Conservation (phyloP, 2,329 filamentous ascomycete species). For the Monilinia fructigena region DNA sequence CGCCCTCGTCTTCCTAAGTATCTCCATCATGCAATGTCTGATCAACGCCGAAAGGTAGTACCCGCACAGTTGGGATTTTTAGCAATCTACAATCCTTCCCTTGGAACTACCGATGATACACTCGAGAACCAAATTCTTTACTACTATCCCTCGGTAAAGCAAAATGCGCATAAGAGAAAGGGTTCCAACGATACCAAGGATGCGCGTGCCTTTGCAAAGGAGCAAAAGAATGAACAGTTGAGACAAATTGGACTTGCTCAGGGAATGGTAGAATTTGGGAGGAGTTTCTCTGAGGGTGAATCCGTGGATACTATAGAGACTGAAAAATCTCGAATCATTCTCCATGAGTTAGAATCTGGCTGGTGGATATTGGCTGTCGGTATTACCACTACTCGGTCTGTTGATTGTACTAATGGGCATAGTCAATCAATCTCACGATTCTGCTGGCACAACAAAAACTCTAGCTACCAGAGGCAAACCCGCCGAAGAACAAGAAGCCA, state of each 20-base stretch:
- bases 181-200: slow-evolving; percentile 25
- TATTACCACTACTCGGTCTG: slow-evolving; percentile 26
- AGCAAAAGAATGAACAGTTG: slow-evolving; percentile 80
- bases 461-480: slow-evolving; percentile 36
- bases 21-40: slow-evolving; percentile 36
- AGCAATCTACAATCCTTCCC: slow-evolving; percentile 89
- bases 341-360: slow-evolving; percentile 81
- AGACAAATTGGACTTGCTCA: slow-evolving; percentile 94
- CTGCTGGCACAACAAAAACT: slow-evolving; percentile 56
- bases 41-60: slow-evolving; percentile 31
- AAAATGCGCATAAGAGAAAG: slow-evolving; percentile 18
- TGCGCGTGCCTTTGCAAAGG: slow-evolving; percentile 44
- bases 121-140: slow-evolving; percentile 86
- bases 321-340: slow-evolving; percentile 78
- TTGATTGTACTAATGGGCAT: slow-evolving; percentile 27
- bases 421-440: slow-evolving; percentile 81
- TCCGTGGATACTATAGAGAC: slow-evolving; percentile 86
- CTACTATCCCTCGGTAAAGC: slow-evolving; percentile 53
- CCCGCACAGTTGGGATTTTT: slow-evolving; percentile 89
- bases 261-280: slow-evolving; percentile 91
- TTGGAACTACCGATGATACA: slow-evolving; percentile 60
- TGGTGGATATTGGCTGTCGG: slow-evolving; percentile 96
- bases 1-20: neutral
- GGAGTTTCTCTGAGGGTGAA: slow-evolving; percentile 76
- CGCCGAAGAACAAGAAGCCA: slow-evolving; percentile 36